Conservation (phyloP, 2,329 filamentous ascomycete genomes). For the Penicillium sp. region DNA sequence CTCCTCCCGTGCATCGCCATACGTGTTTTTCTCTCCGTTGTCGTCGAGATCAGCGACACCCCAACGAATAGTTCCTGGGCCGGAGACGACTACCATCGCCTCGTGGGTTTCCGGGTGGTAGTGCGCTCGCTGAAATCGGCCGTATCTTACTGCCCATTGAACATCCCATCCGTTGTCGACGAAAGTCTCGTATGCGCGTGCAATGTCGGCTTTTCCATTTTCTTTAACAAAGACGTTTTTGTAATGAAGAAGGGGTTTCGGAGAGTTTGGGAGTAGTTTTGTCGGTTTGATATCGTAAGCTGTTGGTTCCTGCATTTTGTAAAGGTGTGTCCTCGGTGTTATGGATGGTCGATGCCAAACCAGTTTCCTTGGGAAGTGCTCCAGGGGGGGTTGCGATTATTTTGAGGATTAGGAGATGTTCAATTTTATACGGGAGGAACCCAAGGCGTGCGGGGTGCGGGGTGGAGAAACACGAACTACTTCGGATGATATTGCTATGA, state of each 20-base stretch:
- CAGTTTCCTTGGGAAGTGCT: no score
- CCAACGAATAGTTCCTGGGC: constrained; percentile 58
- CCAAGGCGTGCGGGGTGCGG: neutral
- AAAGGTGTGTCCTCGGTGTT: no score
- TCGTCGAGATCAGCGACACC: constrained; percentile 54
- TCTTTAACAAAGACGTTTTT: constrained; percentile 43
- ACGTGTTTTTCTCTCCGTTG: constrained; percentile 14
- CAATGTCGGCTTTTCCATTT: constrained; percentile 15
- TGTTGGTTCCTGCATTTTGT: neutral
- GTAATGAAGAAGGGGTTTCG: constrained; percentile 59
- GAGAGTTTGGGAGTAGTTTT: constrained; percentile 56
- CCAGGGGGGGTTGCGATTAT: no score
- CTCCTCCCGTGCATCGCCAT: constrained; percentile 39
- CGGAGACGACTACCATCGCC: constrained; percentile 61
- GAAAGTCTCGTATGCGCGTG: constrained; percentile 51
- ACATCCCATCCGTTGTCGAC: constrained; percentile 56
- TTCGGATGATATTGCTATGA: neutral
- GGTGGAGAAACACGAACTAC: neutral
- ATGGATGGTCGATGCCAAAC: no score
- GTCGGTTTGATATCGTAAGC: constrained; percentile 36
- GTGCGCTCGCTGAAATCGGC: constrained; percentile 58
- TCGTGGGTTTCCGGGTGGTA: constrained; percentile 63
- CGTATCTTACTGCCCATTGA: constrained; percentile 64
- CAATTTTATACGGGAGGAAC: neutral
- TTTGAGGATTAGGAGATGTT: neutral